phyloP scores from a whole-genome alignment of 1,139 yeast species.

The Kodamaea plutei region DNA sequence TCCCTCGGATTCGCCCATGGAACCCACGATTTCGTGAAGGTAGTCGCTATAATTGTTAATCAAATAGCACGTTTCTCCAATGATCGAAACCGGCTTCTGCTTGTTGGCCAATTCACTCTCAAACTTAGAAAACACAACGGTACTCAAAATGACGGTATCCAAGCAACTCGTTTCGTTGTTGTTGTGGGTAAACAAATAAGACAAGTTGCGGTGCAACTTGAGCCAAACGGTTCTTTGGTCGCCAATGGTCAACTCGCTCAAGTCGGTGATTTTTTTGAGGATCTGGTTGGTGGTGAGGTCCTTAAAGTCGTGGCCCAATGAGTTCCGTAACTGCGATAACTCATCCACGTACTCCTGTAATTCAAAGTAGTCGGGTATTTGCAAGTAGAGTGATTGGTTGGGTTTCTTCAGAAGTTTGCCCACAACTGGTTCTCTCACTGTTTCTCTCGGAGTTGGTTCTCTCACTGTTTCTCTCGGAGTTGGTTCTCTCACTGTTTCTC shows the following conservation, averaged over 20 bases:
- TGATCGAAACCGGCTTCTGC: slow-evolving; percentile 10
- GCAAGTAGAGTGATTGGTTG: slow-evolving; percentile 15
- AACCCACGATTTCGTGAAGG: not conserved
- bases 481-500: no score
- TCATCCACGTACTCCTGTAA: slow-evolving; percentile 35
- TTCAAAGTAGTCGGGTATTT: slow-evolving; percentile 35
- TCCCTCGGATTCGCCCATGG: not conserved
- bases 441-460: no score
- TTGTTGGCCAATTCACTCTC: slow-evolving; percentile 16
- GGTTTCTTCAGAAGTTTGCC: slow-evolving; percentile 16
- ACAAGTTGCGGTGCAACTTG: slow-evolving; percentile 30
- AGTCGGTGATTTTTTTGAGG: slow-evolving; percentile 13
- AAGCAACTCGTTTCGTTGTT: slow-evolving; percentile 30
- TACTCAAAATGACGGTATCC: slow-evolving; percentile 32
- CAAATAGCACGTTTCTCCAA: slow-evolving; percentile 14
- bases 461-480: no score
- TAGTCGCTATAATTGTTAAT: slow-evolving; percentile 11
- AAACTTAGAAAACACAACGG: slow-evolving; percentile 25
- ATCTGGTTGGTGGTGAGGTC: slow-evolving; percentile 9
- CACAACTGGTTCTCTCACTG: slow-evolving; percentile 18
- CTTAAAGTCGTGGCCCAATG: slow-evolving; percentile 20
- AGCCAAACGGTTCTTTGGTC: slow-evolving; percentile 21
- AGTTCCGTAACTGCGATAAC: slow-evolving; percentile 23
- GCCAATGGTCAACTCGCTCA: slow-evolving; percentile 7
- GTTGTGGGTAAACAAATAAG: slow-evolving; percentile 31